These are phyloP conservation scores for Boletus pseudopeckii DNA, from an alignment of 768 basidiomycete species.

Conservation along the genomic window DNA sequence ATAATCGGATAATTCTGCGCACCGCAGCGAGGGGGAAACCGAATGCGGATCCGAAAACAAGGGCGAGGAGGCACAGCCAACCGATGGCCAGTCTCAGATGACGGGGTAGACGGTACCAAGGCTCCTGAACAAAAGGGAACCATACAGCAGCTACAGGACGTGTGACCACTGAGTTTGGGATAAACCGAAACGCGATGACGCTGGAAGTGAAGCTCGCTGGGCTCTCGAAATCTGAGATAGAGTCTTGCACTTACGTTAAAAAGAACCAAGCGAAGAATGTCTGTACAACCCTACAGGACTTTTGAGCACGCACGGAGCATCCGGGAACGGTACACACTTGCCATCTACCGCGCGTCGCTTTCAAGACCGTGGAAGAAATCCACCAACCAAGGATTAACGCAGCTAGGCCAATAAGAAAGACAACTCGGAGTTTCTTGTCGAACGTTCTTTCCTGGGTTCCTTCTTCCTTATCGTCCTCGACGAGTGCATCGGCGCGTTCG, in stretches of 20 bases:
- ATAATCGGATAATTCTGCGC: constrained; percentile 15
- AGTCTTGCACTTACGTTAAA: constrained; percentile 48
- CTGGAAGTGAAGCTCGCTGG: constrained; percentile 30
- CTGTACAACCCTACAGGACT: constrained; percentile 62
- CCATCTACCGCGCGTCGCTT: constrained; percentile 75
- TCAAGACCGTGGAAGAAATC: constrained; percentile 70
- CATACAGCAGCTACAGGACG: constrained; percentile 72
- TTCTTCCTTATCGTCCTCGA: constrained; percentile 11
- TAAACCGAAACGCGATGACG: constrained; percentile 81
- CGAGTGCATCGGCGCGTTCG: constrained; percentile 7
- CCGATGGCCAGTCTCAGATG: constrained; percentile 59
- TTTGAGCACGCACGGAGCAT: not conserved
- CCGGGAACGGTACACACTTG: constrained; percentile 25
- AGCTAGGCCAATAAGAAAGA: constrained; percentile 50
- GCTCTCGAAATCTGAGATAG: not conserved
- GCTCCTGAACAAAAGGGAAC: constrained; percentile 59
- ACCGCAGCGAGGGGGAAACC: constrained; percentile 66
- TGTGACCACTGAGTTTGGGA: constrained; percentile 67
- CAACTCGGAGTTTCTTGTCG: constrained; percentile 36
- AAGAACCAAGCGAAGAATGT: constrained; percentile 83
- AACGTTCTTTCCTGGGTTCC: not conserved
- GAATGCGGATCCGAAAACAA: constrained; percentile 85
- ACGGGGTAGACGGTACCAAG: constrained; percentile 63
- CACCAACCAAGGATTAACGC: constrained; percentile 78
- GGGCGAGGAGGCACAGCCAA: constrained; percentile 71